Evolutionary conservation across 2,329 filamentous ascomycete species (phyloP), one percentile per base, ranked within the genome.

Genomic region (Aspergillus jensenii): DNA sequence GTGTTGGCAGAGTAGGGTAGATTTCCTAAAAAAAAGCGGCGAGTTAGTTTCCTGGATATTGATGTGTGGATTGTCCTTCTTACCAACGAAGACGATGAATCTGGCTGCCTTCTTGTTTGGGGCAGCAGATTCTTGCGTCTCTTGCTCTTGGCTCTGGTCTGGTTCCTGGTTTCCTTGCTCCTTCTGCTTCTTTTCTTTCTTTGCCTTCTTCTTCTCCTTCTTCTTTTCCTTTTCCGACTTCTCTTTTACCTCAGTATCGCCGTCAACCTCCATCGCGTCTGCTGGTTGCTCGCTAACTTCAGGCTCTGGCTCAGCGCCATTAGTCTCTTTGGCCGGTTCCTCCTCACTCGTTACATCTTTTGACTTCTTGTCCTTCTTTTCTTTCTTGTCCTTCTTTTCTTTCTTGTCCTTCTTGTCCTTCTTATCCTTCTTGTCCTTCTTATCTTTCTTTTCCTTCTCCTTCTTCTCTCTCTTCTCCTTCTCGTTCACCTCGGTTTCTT

Each of bases 1-100:
- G 83, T 82, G 4, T 89, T 96, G 41, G 91, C 90, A 60, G 83
- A 87, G 83, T 86, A 97, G 50, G 93, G 93, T 6, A 98, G 88
- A 78, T 97, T 97, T 73, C 93, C 91, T 84, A 65, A 17, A 37
- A 6, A 17, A 25, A 17, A 25, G 35, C 4, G n/a, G 27, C 23
- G 33, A 2, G 31, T 40, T 27, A 56, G 43, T 33, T 39, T n/a
- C 11, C 6, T 35, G 15, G 7, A 9, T 40, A 49, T 35, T 17
- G 35, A 23, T 19, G 25, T 35, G 48, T 19, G 47, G 19, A 17
- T 15, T 31, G 27, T 31, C 8, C 46, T 27, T 71, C 78, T 21
- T 77, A 86, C 85, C 88, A 63, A 93, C 86, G 76, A 95, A 95
- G 67, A 88, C 85, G 60, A 92, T 91, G 78, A 91, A 91, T 59